These are phyloP conservation scores for Aspergillus aculeatinus DNA, from an alignment of 2,329 filamentous ascomycete species.

Conservation along the genomic window DNA sequence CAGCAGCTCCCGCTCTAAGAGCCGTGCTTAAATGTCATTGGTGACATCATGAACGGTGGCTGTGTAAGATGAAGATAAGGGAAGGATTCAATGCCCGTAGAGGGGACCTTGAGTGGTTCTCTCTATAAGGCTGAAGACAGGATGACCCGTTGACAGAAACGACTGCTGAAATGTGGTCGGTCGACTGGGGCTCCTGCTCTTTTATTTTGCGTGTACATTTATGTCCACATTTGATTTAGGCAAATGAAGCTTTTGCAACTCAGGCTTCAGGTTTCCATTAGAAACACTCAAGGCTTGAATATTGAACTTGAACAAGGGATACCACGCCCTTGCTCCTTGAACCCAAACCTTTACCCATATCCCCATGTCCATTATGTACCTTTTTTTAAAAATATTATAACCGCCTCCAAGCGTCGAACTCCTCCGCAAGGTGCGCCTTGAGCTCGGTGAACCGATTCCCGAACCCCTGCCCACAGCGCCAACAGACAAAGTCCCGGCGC, in stretches of 20 bases:
- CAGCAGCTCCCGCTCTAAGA: conserved; percentile 37
- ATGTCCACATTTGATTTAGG: conserved; percentile 17
- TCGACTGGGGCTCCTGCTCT: conserved; percentile 14
- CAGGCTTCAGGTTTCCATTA: conserved; percentile 4
- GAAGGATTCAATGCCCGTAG: conserved; percentile 9
- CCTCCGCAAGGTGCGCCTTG: conserved; percentile 71
- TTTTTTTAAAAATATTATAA: conserved; percentile 44
- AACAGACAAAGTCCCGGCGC: conserved; percentile 69
- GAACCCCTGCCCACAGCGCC: conserved; percentile 77
- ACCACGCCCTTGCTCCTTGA: background rate
- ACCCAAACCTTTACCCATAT: background rate
- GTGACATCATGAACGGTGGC: conserved; percentile 4
- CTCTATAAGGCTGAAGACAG: conserved; percentile 10
- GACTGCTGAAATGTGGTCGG: conserved; percentile 25
- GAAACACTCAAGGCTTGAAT: conserved; percentile 6
- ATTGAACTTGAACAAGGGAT: background rate
- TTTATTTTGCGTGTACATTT: conserved; percentile 27
- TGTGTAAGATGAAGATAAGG: conserved; percentile 5
- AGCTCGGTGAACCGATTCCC: conserved; percentile 70
- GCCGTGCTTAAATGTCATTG: conserved; percentile 29
- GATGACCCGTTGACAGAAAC: conserved; percentile 11
- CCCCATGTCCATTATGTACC: background rate
- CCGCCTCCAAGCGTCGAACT: conserved; percentile 74
- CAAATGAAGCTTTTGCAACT: conserved; percentile 17
- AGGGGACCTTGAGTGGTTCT: conserved; percentile 10